Percentiles rank a stretch among this genome's conserved stretches.
Evolutionary conservation across 1,284 basidiomycete genomes (phyloP).

Genomic region (Cystobasidiaceae sp.): DNA sequence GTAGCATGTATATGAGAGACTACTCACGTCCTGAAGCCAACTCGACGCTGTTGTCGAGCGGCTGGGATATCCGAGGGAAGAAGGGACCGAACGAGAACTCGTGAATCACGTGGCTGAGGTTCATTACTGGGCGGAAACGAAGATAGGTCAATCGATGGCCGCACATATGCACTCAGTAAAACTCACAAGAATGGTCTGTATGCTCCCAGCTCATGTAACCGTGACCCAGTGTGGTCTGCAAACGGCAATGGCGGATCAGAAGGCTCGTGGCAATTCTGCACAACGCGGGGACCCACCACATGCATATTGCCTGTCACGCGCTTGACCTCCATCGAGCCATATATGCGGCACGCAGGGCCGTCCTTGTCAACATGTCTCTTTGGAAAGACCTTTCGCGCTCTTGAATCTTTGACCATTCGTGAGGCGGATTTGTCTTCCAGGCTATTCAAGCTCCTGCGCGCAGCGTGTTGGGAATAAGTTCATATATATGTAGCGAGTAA

Average conservation of each 20-base stretch:
- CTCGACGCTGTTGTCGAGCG: slow-evolving; percentile 79
- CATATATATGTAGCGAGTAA: neutral
- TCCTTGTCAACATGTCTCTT: slow-evolving; percentile 44
- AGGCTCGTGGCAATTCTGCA: neutral
- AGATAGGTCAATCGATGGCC: neutral
- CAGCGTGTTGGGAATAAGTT: neutral
- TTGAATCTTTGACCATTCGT: slow-evolving; percentile 35
- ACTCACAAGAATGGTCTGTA: slow-evolving; percentile 71
- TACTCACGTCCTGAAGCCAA: slow-evolving; percentile 68
- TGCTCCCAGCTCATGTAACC: slow-evolving; percentile 84
- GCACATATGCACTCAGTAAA: neutral
- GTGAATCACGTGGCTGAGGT: slow-evolving; percentile 88
- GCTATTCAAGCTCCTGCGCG: neutral
- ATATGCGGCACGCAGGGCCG: slow-evolving; percentile 54
- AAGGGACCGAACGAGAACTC: slow-evolving; percentile 96
- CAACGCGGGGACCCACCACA: slow-evolving; percentile 38
- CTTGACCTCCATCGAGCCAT: slow-evolving; percentile 77
- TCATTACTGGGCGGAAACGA: slow-evolving; percentile 67
- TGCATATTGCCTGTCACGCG: slow-evolving; percentile 68
- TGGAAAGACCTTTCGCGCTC: slow-evolving; percentile 38
- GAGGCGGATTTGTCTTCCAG: slow-evolving; percentile 34
- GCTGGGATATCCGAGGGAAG: slow-evolving; percentile 92
- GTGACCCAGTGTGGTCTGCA: slow-evolving; percentile 77
- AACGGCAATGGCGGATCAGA: neutral
- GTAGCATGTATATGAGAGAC: neutral